Base-by-base conservation (phyloP, 2,329 filamentous ascomycete genomes). In the Neonectria hederae region DNA sequence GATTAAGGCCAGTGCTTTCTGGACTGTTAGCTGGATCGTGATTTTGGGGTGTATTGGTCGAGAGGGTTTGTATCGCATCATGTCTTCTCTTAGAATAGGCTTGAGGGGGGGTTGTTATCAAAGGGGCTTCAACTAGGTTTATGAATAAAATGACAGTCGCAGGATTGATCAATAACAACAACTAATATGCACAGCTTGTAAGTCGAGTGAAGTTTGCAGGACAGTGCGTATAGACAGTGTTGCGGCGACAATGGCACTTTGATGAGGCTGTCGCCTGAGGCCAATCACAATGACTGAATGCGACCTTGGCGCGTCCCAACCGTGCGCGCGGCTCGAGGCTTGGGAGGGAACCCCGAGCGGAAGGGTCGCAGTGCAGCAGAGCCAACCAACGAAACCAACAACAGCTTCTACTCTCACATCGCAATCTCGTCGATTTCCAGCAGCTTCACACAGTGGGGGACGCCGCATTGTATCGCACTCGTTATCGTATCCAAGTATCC, bases 231-330 rank as follows among this genome's bases (percentile, higher is more conserved):
- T 22, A 0, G 4, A 74, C 68, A 65, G 74, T 75, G 38, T 52
- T 4, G 1, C 0, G 9, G 1, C 0, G 8, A 0, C 2, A 35
- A 30, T 3, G 28, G 43, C 2, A 66, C 65, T 51, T 54, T 65
- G 21, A 2, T 2, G 17, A 55, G 59, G 26, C 46, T 55, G 45
- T 22, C 38, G n/a, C n/a, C 28, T 49, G 28, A 48, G 43, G 48
- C 75, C 75, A 76, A 76, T 75, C 68, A 76, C 63, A 58, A 30
- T 49, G 54, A 52, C 58, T 32, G n/a, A 43, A 57, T 60, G 63
- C 65, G 48, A 59, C 58, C 57, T 62, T 67, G 66, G 66, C 73
- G 75, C 74, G 74, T 76, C 63, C 66, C 56, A 59, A 69, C 65
- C 68, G 70, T 76, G 38, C 38, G 38, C 38, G 71, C 38, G 71